Evolutionary conservation across 306 rosid genomes (phyloP).

Genomic region (Senna siamea): DNA sequence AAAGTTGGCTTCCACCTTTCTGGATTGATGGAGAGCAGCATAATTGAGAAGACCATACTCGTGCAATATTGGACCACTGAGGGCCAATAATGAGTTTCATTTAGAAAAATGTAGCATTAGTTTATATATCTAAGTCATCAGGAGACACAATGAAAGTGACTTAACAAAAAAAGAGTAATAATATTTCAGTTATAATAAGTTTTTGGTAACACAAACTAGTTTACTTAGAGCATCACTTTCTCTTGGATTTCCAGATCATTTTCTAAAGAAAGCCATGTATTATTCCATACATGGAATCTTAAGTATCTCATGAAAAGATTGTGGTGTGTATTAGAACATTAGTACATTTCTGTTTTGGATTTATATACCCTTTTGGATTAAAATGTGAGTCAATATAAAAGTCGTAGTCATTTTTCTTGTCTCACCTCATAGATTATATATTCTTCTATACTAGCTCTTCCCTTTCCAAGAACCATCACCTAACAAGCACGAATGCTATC

Average conservation of each 20-base stretch:
- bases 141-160: slow-evolving; percentile 39
- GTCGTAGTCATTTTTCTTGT: slow-evolving; percentile 4
- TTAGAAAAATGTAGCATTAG: background rate
- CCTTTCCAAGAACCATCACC: background rate
- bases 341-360: slow-evolving; percentile 1
- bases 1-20: slow-evolving; percentile 42
- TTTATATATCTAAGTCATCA: slow-evolving; percentile 15
- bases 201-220: slow-evolving; percentile 34
- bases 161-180: slow-evolving; percentile 26
- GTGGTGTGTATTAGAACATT: background rate
- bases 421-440: background rate
- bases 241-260: slow-evolving; percentile 34
- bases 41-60: slow-evolving; percentile 41
- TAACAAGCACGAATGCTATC: background rate
- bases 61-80: slow-evolving; percentile 20
- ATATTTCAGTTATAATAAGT: slow-evolving; percentile 28
- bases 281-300: slow-evolving; percentile 3
- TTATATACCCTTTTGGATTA: background rate
- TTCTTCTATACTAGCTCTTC: background rate
- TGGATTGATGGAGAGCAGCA: slow-evolving; percentile 38
- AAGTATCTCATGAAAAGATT: slow-evolving; percentile 20
- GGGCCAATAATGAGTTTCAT: slow-evolving; percentile 34
- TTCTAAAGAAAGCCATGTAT: slow-evolving; percentile 34
- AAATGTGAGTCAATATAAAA: background rate
- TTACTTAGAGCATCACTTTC: slow-evolving; percentile 43